phyloP scores from a whole-genome alignment of 495 filamentous ascomycete genomes.

The Penicillium pulvis region DNA sequence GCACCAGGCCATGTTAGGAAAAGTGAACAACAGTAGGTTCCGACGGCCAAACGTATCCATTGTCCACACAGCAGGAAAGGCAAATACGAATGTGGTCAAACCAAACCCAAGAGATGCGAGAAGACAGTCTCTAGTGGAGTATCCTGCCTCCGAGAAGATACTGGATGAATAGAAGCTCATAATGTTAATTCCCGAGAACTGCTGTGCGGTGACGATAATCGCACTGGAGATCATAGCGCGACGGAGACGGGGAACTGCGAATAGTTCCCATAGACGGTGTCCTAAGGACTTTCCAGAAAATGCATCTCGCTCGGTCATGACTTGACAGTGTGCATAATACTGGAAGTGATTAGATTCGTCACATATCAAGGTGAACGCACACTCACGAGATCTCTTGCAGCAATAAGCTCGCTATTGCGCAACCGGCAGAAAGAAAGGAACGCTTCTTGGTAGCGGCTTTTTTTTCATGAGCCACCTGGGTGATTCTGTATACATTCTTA shows the following conservation, averaged over 20 bases:
- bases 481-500: slow-evolving; percentile 41
- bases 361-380: neutral
- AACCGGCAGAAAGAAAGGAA: slow-evolving; percentile 59
- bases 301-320: slow-evolving; percentile 53
- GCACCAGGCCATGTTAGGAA: slow-evolving; percentile 81
- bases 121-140: slow-evolving; percentile 57
- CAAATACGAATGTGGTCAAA: slow-evolving; percentile 76
- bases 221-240: slow-evolving; percentile 64
- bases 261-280: slow-evolving; percentile 59
- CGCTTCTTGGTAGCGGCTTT: slow-evolving; percentile 52
- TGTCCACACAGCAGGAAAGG: slow-evolving; percentile 76
- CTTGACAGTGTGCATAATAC: slow-evolving; percentile 63
- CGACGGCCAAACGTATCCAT: slow-evolving; percentile 85
- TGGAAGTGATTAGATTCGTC: slow-evolving; percentile 7
- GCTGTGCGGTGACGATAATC: slow-evolving; percentile 72
- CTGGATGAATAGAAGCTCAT: slow-evolving; percentile 84
- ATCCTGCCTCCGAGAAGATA: slow-evolving; percentile 68
- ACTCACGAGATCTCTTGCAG: slow-evolving; percentile 56
- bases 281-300: slow-evolving; percentile 49
- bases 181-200: slow-evolving; percentile 76
- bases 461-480: slow-evolving; percentile 70
- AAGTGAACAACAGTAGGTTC: slow-evolving; percentile 75
- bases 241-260: slow-evolving; percentile 65
- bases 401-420: slow-evolving; percentile 60
- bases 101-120: slow-evolving; percentile 79